These are phyloP conservation scores for Skeletonema potamos DNA, from an alignment of 108 stramenopile genomes.

Conservation along the genomic window DNA sequence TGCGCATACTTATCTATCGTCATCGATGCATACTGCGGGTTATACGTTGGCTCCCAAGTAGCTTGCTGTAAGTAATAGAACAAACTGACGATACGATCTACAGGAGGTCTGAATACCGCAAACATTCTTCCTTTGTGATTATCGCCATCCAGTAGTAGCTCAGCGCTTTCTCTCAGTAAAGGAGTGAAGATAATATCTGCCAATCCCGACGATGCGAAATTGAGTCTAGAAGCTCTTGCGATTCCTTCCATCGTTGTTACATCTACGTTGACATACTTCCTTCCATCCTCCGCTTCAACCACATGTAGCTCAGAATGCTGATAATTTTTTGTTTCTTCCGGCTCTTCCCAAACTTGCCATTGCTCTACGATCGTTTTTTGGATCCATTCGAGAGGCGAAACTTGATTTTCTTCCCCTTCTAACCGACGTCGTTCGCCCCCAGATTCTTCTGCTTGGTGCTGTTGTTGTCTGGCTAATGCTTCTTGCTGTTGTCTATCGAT, in stretches of 20 bases:
- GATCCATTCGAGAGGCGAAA: slow-evolving; percentile 6
- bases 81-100: slow-evolving; percentile 39
- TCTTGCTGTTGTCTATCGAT: slow-evolving; percentile 3
- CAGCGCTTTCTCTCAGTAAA: slow-evolving; percentile 17
- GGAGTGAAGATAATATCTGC: slow-evolving; percentile 49
- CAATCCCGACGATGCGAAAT: slow-evolving; percentile 32
- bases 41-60: slow-evolving; percentile 56
- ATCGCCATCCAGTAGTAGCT: slow-evolving; percentile 19
- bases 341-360: slow-evolving; percentile 6
- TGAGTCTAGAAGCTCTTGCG: slow-evolving; percentile 18
- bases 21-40: slow-evolving; percentile 33
- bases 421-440: neutral
- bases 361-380: slow-evolving; percentile 3
- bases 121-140: slow-evolving; percentile 43
- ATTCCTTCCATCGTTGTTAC: slow-evolving; percentile 40
- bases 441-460: neutral
- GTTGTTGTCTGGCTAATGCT: neutral
- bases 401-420: neutral
- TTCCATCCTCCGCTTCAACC: slow-evolving; percentile 38
- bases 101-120: slow-evolving; percentile 40
- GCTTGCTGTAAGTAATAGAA: slow-evolving; percentile 68
- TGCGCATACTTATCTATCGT: slow-evolving; percentile 51
- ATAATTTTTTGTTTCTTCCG: neutral
- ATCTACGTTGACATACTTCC: slow-evolving; percentile 52
- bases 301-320: slow-evolving; percentile 27